phyloP scores from a whole-genome alignment of 495 filamentous ascomycete species.

The Lindgomyces ingoldianus region DNA sequence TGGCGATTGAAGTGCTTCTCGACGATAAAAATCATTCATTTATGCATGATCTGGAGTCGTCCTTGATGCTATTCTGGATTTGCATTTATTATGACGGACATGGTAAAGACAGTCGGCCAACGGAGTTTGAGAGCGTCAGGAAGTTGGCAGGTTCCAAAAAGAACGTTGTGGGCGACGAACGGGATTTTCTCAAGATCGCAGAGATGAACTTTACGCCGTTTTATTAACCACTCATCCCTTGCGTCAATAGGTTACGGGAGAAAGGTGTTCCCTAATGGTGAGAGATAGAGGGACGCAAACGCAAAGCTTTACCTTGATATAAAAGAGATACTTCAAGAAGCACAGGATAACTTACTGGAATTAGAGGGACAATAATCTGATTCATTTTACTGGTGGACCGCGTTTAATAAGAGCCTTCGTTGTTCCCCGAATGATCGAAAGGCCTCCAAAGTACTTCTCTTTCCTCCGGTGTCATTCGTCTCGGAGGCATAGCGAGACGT shows the following conservation, averaged over 20 bases:
- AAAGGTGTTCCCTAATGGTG: constrained; percentile 47
- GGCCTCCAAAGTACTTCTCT: no score
- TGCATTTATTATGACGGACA: constrained; percentile 35
- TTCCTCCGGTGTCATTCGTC: no score
- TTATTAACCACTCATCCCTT: constrained; percentile 44
- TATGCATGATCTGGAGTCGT: constrained; percentile 56
- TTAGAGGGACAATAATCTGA: no score
- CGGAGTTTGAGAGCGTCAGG: constrained; percentile 32
- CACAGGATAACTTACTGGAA: no score
- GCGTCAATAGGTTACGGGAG: constrained; percentile 45
- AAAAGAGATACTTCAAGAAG: no score
- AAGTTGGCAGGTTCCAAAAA: constrained; percentile 36
- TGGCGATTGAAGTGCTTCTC: constrained; percentile 49
- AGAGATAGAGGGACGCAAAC: no score
- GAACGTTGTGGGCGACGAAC: constrained; percentile 34
- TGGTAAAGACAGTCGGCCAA: constrained; percentile 9
- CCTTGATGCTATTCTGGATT: constrained; percentile 54
- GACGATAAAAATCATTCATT: constrained; percentile 48
- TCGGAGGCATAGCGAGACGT: no score
- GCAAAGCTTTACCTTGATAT: no score
- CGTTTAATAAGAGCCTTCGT: no score
- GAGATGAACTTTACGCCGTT: constrained; percentile 42
- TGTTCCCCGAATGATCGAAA: no score
- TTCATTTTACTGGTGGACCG: no score
- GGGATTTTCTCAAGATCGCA: constrained; percentile 35